Evolutionary conservation across 805 yeast genomes (phyloP).

Genomic region (Maudiozyma saulgeensis): DNA sequence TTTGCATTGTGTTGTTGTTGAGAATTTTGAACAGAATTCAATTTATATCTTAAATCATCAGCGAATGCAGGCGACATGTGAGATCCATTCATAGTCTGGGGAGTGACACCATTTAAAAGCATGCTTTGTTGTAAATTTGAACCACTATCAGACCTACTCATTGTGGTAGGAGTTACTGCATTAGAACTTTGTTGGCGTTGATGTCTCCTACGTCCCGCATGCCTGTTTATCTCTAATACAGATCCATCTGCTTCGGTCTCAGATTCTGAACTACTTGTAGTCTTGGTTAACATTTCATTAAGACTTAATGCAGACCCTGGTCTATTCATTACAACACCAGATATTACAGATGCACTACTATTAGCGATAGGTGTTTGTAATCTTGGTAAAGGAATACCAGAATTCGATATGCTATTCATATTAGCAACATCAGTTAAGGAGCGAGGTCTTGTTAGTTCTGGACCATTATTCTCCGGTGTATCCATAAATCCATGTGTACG

Average conservation of each 20-base stretch:
- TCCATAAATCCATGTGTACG: slow-evolving; percentile 6
- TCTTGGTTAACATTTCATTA: slow-evolving; percentile 11
- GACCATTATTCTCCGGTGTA: slow-evolving; percentile 8
- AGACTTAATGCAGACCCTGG: slow-evolving; percentile 20
- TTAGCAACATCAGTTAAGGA: slow-evolving; percentile 17
- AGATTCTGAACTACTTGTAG: slow-evolving; percentile 9
- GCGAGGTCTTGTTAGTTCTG: slow-evolving; percentile 16
- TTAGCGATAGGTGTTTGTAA: background rate
- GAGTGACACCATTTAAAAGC: background rate
- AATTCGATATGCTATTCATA: background rate
- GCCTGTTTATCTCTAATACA: background rate
- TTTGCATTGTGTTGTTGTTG: slow-evolving; percentile 1
- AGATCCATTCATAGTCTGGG: background rate
- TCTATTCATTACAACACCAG: slow-evolving; percentile 7
- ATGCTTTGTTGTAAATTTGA: slow-evolving; percentile 8
- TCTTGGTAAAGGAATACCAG: background rate
- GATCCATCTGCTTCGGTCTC: slow-evolving; percentile 1
- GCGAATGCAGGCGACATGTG: slow-evolving; percentile 4
- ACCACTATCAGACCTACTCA: slow-evolving; percentile 21
- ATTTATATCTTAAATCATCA: slow-evolving; percentile 13
- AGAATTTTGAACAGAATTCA: slow-evolving; percentile 14
- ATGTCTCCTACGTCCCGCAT: slow-evolving; percentile 3
- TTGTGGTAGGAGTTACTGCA: slow-evolving; percentile 16
- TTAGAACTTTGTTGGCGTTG: background rate
- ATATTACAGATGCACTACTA: background rate